Evolutionary conservation across 768 basidiomycete species (phyloP).

Genomic region (Podaxis sp.): DNA sequence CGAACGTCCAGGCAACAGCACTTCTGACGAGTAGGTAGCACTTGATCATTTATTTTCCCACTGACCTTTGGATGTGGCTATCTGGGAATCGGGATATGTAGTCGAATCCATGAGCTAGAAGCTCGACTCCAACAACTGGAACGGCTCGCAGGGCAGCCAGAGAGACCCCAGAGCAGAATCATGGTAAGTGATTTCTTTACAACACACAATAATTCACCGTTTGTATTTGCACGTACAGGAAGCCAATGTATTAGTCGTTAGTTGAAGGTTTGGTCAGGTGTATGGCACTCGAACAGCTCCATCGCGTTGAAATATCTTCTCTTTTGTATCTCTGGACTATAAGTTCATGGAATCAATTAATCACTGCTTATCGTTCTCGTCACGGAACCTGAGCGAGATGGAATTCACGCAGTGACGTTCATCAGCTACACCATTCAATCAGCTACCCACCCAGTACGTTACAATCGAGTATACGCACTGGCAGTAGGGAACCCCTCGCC

Average conservation of each 20-base stretch:
- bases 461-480: conserved; percentile 40
- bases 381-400: conserved; percentile 75
- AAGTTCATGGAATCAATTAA: not conserved
- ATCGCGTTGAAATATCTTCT: too few species aligned
- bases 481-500: conserved; percentile 84
- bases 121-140: not conserved
- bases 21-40: not conserved
- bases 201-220: not conserved
- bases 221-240: not conserved
- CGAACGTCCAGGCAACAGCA: not conserved
- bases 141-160: not conserved
- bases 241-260: too few species aligned
- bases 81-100: not conserved
- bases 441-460: not conserved
- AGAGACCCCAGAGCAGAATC: too few species aligned
- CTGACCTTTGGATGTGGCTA: not conserved
- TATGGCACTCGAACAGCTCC: too few species aligned
- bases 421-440: conserved; percentile 46
- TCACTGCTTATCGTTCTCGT: conserved; percentile 35
- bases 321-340: too few species aligned
- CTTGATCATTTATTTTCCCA: not conserved
- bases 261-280: too few species aligned
- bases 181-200: not conserved
- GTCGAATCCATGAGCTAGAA: not conserved
- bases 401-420: conserved; percentile 92